Evolutionary conservation across 805 yeast genomes (phyloP), one percentile per base, ranked within the genome.

Genomic region (Cyberlindnera galapagoensis): DNA sequence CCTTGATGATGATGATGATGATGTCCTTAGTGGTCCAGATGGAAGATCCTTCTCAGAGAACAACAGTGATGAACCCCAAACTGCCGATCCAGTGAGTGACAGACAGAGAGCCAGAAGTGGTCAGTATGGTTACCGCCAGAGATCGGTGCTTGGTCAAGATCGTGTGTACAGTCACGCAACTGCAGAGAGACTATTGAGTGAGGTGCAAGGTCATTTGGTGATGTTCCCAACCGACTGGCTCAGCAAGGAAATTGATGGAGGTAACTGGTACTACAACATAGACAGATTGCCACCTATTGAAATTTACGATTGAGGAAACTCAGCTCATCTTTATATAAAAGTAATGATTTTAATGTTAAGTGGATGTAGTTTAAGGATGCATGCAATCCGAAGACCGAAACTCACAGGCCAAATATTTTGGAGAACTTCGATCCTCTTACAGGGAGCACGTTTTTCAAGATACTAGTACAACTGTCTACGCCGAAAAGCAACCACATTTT

Each of bases 221-320:
- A 54, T 80, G n/a, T 90, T 88, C 64, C 97, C 98, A 0, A 69
- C 83, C 1, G 86, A 86, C 39, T 92, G 98, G 98, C 67, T 92
- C 26, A 64, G 72, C 46, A 71, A 77, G 37, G 98, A 92, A 57
- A 73, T 87, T 19, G 95, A 88, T 36, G 74, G 84, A 6, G 90
- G 85, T 9, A 92, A 94, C 52, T 90, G 97, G 97, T 88, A 87
- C 55, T 88, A 85, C 63, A 85, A 80, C 47, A 79, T 94, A 30
- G 98, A 92, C 52, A 76, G 95, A 49, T 64, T 92, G 18, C 96
- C 97, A 5, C 98, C 98, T 2, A 76, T 92, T 35, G 97, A 92
- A 52, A 90, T 92, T 33, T 92, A 83, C 55, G 90, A 87, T 49
- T 86, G 39, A 36, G n/a, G n/a, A n/a, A n/a, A n/a, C n/a, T n/a